Evolutionary conservation across 805 yeast species (phyloP).

Genomic region (Schwanniomyces sp.): DNA sequence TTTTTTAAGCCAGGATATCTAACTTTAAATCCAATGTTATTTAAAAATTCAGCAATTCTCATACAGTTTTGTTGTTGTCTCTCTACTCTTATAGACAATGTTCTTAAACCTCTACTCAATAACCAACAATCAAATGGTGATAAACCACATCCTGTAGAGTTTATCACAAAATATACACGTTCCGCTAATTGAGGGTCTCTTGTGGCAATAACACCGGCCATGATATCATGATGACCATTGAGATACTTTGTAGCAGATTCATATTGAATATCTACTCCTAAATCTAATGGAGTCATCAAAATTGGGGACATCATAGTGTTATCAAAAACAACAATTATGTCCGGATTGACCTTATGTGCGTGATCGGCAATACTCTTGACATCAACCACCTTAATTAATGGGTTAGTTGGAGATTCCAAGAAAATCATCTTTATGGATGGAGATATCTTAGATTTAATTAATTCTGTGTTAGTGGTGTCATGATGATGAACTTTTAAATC

Average conservation of each 20-base stretch:
- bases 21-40: conserved; percentile 67
- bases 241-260: conserved; percentile 92
- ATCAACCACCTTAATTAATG: conserved; percentile 85
- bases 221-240: conserved; percentile 93
- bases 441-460: conserved; percentile 57
- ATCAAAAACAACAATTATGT: conserved; percentile 78
- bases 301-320: conserved; percentile 97
- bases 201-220: conserved; percentile 91
- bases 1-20: conserved; percentile 82
- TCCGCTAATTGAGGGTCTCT: conserved; percentile 64
- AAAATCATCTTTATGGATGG: conserved; percentile 71
- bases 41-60: conserved; percentile 72
- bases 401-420: conserved; percentile 92
- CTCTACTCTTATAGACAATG: conserved; percentile 81
- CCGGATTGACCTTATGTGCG: conserved; percentile 68
- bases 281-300: conserved; percentile 77
- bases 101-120: conserved; percentile 82
- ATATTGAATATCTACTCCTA: conserved; percentile 88
- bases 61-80: conserved; percentile 83
- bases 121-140: conserved; percentile 95
- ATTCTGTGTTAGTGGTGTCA: conserved; percentile 74
- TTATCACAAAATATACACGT: conserved; percentile 70
- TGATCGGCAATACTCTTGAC: conserved; percentile 62
- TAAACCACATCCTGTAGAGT: conserved; percentile 88
- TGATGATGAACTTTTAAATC: conserved; percentile 69